Evolutionary conservation across 768 basidiomycete species (phyloP), one percentile per base, ranked within the genome.

Genomic region (Rhizopogon roseolus): DNA sequence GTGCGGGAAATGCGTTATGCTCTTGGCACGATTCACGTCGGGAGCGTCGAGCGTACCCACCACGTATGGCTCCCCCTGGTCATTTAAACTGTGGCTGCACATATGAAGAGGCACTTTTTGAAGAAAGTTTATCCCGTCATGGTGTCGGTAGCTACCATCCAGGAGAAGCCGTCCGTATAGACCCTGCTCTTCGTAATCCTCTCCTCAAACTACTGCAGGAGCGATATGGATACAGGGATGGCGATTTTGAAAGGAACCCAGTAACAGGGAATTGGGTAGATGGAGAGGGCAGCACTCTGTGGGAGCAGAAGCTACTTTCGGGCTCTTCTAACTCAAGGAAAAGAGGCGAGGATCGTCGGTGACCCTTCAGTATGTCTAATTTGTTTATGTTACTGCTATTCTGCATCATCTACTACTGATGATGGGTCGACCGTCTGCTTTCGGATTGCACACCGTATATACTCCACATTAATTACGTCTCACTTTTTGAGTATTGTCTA

Each of bases 11-110:
- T 60, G 90, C 90, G 1, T 79, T 93, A 36, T 93, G 90, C 66
- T 85, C 91, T 4, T 93, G 90, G 90, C 90, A 93, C 62, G 91
- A 93, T 67, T 90, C 90, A 2, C 78, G 90, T 43, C 82, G 90
- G 28, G 90, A 93, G 70, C 84, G 91, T 29, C 81, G 91, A 8
- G 76, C 77, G 0, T 82, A 79, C 61, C 88, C 90, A 4, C 89
- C 91, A 9, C 82, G 90, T 43, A 86, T 86, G 75, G 91, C 90
- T 5, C 90, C 90, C 9, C 72, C 77, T 0, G 86, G 88, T 9
- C 78, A 79, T 60, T 81, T 93, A 53, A 93, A 93, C 74, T 93
- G 90, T 61, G 90, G 91, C 6, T 93, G 90, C 73, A 86, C 88
- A 5, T 81, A 78, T 64, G 88, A 90, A 42, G 84, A 93, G 69